Evolutionary conservation across 805 yeast species (phyloP).

Genomic region (Saturnispora ahearnii): DNA sequence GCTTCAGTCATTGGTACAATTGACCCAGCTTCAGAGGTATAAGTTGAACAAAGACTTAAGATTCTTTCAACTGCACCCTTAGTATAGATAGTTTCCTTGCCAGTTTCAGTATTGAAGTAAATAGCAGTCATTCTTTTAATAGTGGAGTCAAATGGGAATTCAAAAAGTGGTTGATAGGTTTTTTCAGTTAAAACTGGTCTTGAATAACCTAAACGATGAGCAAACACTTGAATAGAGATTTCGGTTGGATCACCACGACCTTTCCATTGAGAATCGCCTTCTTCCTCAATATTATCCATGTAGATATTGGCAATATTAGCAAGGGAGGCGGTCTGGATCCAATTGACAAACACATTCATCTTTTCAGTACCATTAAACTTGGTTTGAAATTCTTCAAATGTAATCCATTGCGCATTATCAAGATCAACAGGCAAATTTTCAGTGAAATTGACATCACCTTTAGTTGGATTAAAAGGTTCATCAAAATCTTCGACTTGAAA

Average conservation of each 20-base stretch:
- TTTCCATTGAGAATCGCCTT: slow-evolving; percentile 42
- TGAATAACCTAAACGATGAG: slow-evolving; percentile 45
- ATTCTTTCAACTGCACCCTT: slow-evolving; percentile 77
- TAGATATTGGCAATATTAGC: slow-evolving; percentile 72
- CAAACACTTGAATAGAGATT: slow-evolving; percentile 76
- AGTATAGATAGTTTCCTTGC: slow-evolving; percentile 31
- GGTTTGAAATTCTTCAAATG: slow-evolving; percentile 18
- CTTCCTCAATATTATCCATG: slow-evolving; percentile 34
- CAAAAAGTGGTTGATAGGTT: slow-evolving; percentile 40
- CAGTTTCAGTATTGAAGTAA: slow-evolving; percentile 31
- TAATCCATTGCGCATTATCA: slow-evolving; percentile 30
- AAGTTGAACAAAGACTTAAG: slow-evolving; percentile 43
- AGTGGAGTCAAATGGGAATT: slow-evolving; percentile 69
- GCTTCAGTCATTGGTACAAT: slow-evolving; percentile 31
- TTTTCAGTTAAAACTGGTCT: slow-evolving; percentile 37
- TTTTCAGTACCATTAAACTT: slow-evolving; percentile 13
- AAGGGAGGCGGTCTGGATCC: slow-evolving; percentile 60
- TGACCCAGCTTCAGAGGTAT: slow-evolving; percentile 36
- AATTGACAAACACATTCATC: slow-evolving; percentile 31
- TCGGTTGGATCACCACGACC: slow-evolving; percentile 89
- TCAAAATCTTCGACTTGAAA: slow-evolving; percentile 43
- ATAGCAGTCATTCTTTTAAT: slow-evolving; percentile 66
- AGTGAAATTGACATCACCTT: slow-evolving; percentile 38
- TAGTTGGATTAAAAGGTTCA: slow-evolving; percentile 56
- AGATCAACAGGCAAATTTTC: slow-evolving; percentile 31